Conservation (phyloP, 75 land plant species). For the Chamaecyparis obtusa region DNA sequence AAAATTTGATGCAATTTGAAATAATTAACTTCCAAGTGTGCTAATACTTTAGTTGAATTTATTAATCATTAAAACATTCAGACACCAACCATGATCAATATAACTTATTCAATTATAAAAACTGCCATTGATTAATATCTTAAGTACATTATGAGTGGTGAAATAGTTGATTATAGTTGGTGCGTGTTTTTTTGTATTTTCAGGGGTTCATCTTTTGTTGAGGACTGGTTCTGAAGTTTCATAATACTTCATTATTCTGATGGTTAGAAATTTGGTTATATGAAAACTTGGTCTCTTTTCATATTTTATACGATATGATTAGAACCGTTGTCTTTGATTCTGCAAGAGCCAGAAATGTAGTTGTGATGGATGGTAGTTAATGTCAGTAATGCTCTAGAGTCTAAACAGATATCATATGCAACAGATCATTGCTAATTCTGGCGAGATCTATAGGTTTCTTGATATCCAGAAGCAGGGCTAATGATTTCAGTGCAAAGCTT, state of each 20-base stretch:
- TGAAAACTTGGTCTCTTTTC: neutral
- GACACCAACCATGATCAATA: too few species aligned
- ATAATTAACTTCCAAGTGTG: neutral
- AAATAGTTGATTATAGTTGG: neutral
- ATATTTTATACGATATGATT: too few species aligned
- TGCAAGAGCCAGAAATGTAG: neutral
- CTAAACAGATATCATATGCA: neutral
- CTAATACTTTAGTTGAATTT: neutral
- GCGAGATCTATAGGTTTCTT: neutral
- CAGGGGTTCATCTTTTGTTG: too few species aligned
- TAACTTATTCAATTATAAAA: too few species aligned
- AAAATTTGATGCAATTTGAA: neutral
- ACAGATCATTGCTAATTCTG: neutral
- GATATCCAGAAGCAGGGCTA: too few species aligned
- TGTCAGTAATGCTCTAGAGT: too few species aligned
- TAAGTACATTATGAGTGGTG: too few species aligned
- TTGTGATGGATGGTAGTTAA: neutral
- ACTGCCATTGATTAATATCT: too few species aligned
- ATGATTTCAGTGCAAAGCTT: too few species aligned
- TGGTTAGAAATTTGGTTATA: neutral
- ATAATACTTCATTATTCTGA: too few species aligned
- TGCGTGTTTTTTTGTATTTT: neutral
- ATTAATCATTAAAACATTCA: neutral
- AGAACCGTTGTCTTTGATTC: too few species aligned
- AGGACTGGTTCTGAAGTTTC: neutral